Base-by-base conservation (phyloP, 371 early-diverging fungal species). In the Thermomucor indicae-seudaticae region DNA sequence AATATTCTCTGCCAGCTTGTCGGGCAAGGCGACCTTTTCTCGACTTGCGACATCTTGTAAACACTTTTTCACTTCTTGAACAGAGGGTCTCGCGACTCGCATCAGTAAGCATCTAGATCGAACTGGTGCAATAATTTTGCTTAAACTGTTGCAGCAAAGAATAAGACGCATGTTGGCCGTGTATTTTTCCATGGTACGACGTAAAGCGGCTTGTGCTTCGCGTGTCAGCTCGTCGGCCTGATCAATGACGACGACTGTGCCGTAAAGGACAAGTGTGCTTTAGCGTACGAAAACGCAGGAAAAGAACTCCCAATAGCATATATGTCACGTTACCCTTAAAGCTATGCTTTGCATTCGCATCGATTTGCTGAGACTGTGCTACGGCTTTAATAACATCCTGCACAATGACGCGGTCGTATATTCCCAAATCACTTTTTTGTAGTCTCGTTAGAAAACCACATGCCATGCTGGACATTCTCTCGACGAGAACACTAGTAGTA, bases 181-280 rank as follows among this genome's bases (percentile, higher is more conserved):
- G 72, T 99, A 99, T 69, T 95, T 94, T 75, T 99, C 99, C 96
- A 99, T 98, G 2, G 99, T 99, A 24, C 99, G 81, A 55, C 99
- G 85, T 45, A 99, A 83, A 14, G 95, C 99, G 30, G 96, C 92
- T 76, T 99, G 99, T 7, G 99, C 99, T 51, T 97, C 96, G 50
- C 86, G 78, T 11, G 89, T 83, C 45, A 99, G 78, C 44, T 80
- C 64, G 60, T 99, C 99, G 2, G 99, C 99, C 64, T 99, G 95
- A 63, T 95, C 89, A 57, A 99, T 87, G 34, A 99, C 86, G 10
- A 99, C 90, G 12, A 98, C 90, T 89, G 45, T 2, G 14, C 41
- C 7, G 32, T 46, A 16, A 25, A 23, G 43, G 25, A 43, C 43
- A 31, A 32, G 12, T 10, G 19, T n/a, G n/a, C n/a, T n/a, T n/a